Base-by-base conservation (phyloP, 768 basidiomycete species). In the Boletus fagicola region DNA sequence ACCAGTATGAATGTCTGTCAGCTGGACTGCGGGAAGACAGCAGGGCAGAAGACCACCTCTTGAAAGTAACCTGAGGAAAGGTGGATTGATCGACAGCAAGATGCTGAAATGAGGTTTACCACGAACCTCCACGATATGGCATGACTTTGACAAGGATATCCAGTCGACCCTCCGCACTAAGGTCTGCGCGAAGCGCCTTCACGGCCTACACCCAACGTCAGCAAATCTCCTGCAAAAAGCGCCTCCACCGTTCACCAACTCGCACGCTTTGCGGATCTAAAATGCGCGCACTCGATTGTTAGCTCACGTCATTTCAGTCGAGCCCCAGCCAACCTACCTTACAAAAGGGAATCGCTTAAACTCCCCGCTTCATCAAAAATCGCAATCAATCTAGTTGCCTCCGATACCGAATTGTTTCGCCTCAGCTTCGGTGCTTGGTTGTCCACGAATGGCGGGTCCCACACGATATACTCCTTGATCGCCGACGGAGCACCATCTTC, bases 81-180 rank as follows among this genome's bases (percentile, higher is more conserved):
- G n/a, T n/a, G n/a, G n/a, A 49, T 9, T 24, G 1, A 40, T 44
- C 28, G 3, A 20, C 3, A 20, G 35, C 8, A 43, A 31, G 10
- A 33, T 18, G n/a, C 0, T 5, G 42, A 35, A 49, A 38, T n/a
- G 24, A 87, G n/a, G n/a, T n/a, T n/a, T n/a, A n/a, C n/a, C n/a
- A n/a, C n/a, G n/a, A n/a, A n/a, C 89, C 93, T 71, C 92, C 92
- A 39, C 93, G 81, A 68, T 95, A 95, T 1, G 91, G 79, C 79
- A 85, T 89, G 12, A 93, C 87, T 64, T 80, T 80, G 15, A 86
- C 77, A 38, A 92, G 75, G 51, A 95, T 83, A 65, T 95, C 93
- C 31, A 80, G 70, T 7, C 90, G 80, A 22, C 91, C 26, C 26
- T 26, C 26, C 2, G 26, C 26, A 26, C 26, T 26, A 26, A 26